phyloP scores from a whole-genome alignment of 163 green algal genomes.

The Volvox carteri region DNA sequence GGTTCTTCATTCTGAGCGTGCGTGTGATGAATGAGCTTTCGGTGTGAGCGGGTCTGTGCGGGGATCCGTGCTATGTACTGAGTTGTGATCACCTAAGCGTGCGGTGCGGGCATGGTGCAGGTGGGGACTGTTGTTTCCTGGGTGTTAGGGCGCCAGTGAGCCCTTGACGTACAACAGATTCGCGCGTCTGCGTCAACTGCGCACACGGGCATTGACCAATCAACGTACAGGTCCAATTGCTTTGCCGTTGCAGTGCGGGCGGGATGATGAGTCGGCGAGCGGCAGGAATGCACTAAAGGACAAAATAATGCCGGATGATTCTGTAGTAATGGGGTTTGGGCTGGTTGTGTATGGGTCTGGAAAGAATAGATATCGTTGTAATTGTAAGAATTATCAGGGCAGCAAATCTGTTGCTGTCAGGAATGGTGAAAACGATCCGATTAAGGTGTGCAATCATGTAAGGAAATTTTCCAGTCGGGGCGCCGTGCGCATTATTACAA shows the following conservation, averaged over 20 bases:
- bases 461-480: too few species aligned
- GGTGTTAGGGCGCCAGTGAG: neutral
- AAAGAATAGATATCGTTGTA: neutral
- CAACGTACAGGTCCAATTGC: neutral
- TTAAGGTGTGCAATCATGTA: too few species aligned
- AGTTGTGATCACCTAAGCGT: conserved; percentile 39
- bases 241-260: conserved; percentile 30
- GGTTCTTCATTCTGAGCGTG: conserved; percentile 32
- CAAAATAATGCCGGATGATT: conserved; percentile 13
- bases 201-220: conserved; percentile 6
- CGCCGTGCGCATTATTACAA: too few species aligned
- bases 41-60: neutral
- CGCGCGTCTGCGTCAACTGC: conserved; percentile 20
- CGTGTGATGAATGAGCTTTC: conserved; percentile 1
- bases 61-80: conserved; percentile 22
- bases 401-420: too few species aligned
- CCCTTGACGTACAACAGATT: neutral
- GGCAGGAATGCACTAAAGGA: conserved; percentile 25
- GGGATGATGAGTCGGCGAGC: conserved; percentile 26
- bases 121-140: conserved; percentile 9
- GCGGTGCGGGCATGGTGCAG: conserved; percentile 38
- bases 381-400: neutral
- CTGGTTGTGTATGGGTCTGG: too few species aligned
- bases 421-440: too few species aligned
- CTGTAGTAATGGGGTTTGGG: neutral